Base-by-base conservation (phyloP, 768 basidiomycete species). In the Hortiboletus campestris region DNA sequence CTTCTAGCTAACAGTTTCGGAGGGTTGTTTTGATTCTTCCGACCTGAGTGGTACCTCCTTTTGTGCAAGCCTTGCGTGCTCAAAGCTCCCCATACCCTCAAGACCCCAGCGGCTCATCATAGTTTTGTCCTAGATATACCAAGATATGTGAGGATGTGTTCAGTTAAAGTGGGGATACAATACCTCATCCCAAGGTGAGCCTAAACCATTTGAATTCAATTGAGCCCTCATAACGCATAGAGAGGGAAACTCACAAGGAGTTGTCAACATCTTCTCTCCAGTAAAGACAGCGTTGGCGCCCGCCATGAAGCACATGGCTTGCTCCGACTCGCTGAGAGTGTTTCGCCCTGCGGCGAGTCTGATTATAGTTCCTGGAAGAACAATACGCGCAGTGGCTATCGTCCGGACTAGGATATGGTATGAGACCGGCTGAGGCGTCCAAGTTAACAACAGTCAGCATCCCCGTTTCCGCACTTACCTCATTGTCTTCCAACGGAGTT, bases 231-330 rank as follows among this genome's bases (percentile, higher is more conserved):
- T 40, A 14, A 16, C 17, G 28, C 47, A 54, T 25, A 51, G 6
- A 50, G 13, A 44, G 35, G 53, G 31, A 52, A 32, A 79, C 90
- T 75, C 65, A 89, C 94, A 97, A 44, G 95, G 94, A 14, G 96
- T 98, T 13, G 96, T 98, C 61, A 98, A 72, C 96, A 98, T 98
- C 63, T 87, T 81, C 68, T 98, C 96, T 41, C 95, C 96, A n/a
- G 96, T 98, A 71, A 98, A 98, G 57, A 98, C 88, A 20, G 96
- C 96, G 67, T 98, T 98, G 20, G 95, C 96, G 22, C 96, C 96
- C 1, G 96, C 94, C 90, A 98, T 89, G 76, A 98, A 98, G 67
- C 93, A 94, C 89, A 98, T 94, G 8, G 89, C 94, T 69, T 98
- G 96, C 72, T 98, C 91, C 10, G 90, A 80, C 76, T 98, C 96